These are phyloP conservation scores for Colletotrichum tanaceti DNA, from an alignment of 2,329 filamentous ascomycete species.

Conservation along the genomic window DNA sequence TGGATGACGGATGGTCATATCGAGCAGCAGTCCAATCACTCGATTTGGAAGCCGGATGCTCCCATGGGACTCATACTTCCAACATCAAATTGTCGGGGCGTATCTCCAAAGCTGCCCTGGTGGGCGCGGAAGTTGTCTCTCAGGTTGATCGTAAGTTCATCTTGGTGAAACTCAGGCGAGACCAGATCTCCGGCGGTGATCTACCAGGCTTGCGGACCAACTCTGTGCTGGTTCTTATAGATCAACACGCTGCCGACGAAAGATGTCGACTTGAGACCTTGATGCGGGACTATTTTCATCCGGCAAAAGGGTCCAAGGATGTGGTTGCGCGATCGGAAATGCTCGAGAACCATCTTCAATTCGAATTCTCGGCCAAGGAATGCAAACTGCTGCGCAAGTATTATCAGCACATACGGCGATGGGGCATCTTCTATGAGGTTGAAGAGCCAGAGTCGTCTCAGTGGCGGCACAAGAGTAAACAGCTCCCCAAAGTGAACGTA, in stretches of 20 bases:
- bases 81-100: constrained; percentile 50
- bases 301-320: constrained; percentile 15
- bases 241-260: constrained; percentile 97
- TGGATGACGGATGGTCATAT: constrained; percentile 45
- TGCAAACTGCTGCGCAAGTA: constrained; percentile 65
- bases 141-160: constrained; percentile 96
- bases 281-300: constrained; percentile 64
- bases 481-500: constrained; percentile 58
- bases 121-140: constrained; percentile 72
- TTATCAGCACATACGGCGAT: constrained; percentile 70
- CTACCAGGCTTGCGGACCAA: background rate
- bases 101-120: constrained; percentile 72
- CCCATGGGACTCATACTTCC: constrained; percentile 2
- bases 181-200: background rate
- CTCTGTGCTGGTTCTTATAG: constrained; percentile 79
- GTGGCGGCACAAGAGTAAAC: constrained; percentile 21
- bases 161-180: constrained; percentile 67
- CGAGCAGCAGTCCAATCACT: background rate
- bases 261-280: constrained; percentile 82
- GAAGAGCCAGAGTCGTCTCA: constrained; percentile 5
- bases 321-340: constrained; percentile 48
- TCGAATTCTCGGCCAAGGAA: constrained; percentile 74
- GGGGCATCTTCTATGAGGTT: constrained; percentile 79
- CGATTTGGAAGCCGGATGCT: constrained; percentile 14
- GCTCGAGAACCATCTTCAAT: constrained; percentile 67